A percentile compares a stretch with the other conserved stretches of the same genome.
These are phyloP conservation scores for Aciculosporium take DNA, from an alignment of 2,329 filamentous ascomycete species.

Conservation along the genomic window DNA sequence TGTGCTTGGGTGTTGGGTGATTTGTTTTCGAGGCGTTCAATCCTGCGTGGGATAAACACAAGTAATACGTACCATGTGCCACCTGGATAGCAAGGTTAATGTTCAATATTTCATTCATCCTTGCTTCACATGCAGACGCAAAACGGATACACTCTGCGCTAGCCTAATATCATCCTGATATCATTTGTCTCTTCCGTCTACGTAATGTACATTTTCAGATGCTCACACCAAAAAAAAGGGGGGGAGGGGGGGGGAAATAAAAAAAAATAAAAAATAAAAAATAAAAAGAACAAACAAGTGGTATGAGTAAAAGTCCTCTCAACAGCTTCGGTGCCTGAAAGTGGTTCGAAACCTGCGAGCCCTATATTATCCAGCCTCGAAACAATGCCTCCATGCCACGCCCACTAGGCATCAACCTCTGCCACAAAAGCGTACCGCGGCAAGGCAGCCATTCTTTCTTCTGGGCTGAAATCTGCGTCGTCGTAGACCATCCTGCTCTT, in stretches of 20 bases:
- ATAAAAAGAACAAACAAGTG: no score
- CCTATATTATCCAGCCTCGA: not conserved
- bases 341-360: not conserved
- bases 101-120: no score
- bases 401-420: conserved; percentile 8
- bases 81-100: no score
- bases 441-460: conserved; percentile 76
- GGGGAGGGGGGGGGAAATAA: no score
- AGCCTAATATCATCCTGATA: not conserved
- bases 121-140: not conserved
- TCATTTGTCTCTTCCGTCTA: not conserved
- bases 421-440: conserved; percentile 54
- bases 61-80: no score
- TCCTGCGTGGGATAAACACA: no score
- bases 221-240: not conserved
- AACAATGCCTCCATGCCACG: not conserved
- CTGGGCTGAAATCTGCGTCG: conserved; percentile 65
- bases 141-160: not conserved
- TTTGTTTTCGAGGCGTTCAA: no score
- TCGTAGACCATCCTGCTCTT: conserved; percentile 66
- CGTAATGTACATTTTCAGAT: not conserved
- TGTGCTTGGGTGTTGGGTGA: no score
- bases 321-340: not conserved
- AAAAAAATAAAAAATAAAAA: not conserved
- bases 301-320: not conserved